Conservation (phyloP, 257 asterid species). For the Solanum medicagineum region DNA sequence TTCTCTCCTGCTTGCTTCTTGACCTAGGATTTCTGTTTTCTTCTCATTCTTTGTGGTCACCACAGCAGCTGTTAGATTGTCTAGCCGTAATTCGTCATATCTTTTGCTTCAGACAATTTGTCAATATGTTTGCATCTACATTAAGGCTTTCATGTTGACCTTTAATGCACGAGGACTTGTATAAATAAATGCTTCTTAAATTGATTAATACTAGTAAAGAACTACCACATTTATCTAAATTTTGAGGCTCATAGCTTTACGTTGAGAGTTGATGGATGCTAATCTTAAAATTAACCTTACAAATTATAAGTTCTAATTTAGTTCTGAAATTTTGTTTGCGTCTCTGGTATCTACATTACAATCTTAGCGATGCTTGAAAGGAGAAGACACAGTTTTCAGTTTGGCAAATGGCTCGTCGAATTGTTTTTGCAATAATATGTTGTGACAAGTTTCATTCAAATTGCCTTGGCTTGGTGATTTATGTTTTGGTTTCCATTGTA, state of each 20-base stretch:
- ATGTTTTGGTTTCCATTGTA: background rate
- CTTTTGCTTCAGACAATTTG: background rate
- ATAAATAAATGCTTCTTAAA: background rate
- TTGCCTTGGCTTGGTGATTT: background rate
- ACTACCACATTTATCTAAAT: background rate
- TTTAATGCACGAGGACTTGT: background rate
- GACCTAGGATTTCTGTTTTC: background rate
- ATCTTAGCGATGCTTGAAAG: background rate
- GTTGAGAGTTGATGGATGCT: background rate
- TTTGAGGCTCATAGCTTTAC: background rate
- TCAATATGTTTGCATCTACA: background rate
- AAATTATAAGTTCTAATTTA: background rate
- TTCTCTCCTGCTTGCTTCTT: background rate
- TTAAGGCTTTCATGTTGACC: background rate
- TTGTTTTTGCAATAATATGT: background rate
- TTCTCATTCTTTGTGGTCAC: background rate
- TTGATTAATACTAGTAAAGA: background rate
- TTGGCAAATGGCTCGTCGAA: background rate
- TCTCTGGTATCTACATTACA: background rate
- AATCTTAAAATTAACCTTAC: background rate
- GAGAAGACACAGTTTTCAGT: background rate
- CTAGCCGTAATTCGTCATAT: background rate
- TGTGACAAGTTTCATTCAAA: background rate
- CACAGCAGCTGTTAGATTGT: background rate
- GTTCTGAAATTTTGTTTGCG: background rate